A percentile compares a stretch with the other conserved stretches of the same genome.
These are phyloP conservation scores for Nitzschia inconspicua DNA, from an alignment of 108 stramenopile genomes.

Conservation along the genomic window DNA sequence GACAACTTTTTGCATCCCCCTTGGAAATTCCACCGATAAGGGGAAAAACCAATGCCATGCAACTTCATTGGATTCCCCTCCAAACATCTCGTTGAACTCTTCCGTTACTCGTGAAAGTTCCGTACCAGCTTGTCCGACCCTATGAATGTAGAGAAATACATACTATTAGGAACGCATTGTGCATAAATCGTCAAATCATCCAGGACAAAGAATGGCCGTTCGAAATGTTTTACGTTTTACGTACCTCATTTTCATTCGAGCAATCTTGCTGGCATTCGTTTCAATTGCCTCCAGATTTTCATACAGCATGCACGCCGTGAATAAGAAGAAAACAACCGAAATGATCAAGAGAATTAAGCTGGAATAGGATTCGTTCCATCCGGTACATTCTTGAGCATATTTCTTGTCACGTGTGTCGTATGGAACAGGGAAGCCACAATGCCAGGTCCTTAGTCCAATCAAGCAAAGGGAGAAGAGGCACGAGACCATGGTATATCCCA, in stretches of 20 bases:
- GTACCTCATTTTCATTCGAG: constrained; percentile 86
- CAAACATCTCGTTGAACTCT: constrained; percentile 94
- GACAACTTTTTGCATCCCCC: constrained; percentile 68
- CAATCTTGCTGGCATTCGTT: constrained; percentile 91
- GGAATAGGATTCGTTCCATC: constrained; percentile 24
- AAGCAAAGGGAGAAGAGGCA: constrained; percentile 73
- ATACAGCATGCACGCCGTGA: constrained; percentile 92
- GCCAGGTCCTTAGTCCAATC: constrained; percentile 45
- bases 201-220: too few relatives aligned
- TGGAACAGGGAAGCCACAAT: constrained; percentile 38
- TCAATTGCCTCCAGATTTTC: constrained; percentile 90
- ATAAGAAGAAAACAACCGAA: constrained; percentile 87
- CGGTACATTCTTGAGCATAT: constrained; percentile 21
- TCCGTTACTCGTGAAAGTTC: constrained; percentile 54
- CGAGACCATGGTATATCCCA: constrained; percentile 82
- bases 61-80: constrained; percentile 61
- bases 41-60: constrained; percentile 82
- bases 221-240: too few relatives aligned
- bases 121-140: constrained; percentile 71
- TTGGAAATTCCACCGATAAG: constrained; percentile 56
- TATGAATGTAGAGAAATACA: too few relatives aligned
- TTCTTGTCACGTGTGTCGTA: neutral
- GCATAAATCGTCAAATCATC: too few relatives aligned
- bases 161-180: too few relatives aligned
- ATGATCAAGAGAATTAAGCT: constrained; percentile 40